Evolutionary conservation across 192 early-diverging fungal species (phyloP).

Genomic region (Entomortierella chlamydospora): DNA sequence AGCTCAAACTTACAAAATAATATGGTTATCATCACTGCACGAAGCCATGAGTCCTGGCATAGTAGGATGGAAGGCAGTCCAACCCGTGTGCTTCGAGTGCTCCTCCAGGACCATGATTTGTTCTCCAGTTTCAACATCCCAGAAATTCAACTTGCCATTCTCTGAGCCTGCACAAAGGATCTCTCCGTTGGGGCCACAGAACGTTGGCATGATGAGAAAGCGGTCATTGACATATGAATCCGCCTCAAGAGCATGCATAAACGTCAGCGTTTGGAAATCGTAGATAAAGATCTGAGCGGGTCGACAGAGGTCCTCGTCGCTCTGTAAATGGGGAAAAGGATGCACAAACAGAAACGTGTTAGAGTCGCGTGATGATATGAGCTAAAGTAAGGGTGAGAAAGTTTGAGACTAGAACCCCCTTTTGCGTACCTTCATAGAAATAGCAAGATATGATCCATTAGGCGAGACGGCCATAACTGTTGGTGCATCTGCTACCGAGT

Average conservation of each 20-base stretch:
- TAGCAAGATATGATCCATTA: slow-evolving; percentile 22
- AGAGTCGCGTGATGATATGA: too few relatives aligned
- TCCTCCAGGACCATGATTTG: slow-evolving; percentile 27
- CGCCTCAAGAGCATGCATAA: slow-evolving; percentile 23
- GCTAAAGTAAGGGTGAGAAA: not conserved
- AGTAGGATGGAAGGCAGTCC: slow-evolving; percentile 8
- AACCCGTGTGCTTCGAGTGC: slow-evolving; percentile 39
- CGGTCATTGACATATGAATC: slow-evolving; percentile 24
- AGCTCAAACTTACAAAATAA: slow-evolving; percentile 33
- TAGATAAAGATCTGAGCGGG: slow-evolving; percentile 31
- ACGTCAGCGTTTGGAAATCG: slow-evolving; percentile 5
- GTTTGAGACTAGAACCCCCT: not conserved
- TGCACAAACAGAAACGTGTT: too few relatives aligned
- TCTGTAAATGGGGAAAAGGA: slow-evolving; percentile 5
- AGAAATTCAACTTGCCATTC: slow-evolving; percentile 38
- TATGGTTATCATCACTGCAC: slow-evolving; percentile 41
- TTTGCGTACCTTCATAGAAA: slow-evolving; percentile 2
- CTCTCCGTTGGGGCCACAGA: slow-evolving; percentile 24
- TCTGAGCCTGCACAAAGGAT: slow-evolving; percentile 42
- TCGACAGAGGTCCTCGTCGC: slow-evolving; percentile 21
- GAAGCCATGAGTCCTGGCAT: slow-evolving; percentile 36
- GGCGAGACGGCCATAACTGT: slow-evolving; percentile 16
- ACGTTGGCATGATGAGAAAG: slow-evolving; percentile 32
- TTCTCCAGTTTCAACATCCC: slow-evolving; percentile 48
- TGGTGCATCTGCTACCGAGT: slow-evolving; percentile 9